These are phyloP conservation scores for Zygoascus bituminiphila DNA, from an alignment of 805 yeast genomes.

Conservation along the genomic window DNA sequence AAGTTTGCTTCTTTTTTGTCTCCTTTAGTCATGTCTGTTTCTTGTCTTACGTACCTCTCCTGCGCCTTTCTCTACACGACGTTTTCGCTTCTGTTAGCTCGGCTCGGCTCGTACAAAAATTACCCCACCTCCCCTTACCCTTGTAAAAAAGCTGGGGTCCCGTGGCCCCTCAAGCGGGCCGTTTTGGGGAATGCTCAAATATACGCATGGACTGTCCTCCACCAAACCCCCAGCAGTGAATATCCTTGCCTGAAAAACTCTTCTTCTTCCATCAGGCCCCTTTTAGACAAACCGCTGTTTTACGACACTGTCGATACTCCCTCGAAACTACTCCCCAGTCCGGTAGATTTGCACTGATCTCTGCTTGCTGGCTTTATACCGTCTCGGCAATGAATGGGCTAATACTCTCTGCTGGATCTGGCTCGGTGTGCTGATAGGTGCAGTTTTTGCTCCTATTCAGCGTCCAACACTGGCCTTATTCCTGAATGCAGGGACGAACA, in stretches of 20 bases:
- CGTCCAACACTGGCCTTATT: not conserved
- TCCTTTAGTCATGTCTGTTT: too few relatives aligned
- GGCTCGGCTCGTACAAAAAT: too few relatives aligned
- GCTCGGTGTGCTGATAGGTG: not conserved
- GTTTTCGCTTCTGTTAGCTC: too few relatives aligned
- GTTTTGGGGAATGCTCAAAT: too few relatives aligned
- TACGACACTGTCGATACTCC: not conserved
- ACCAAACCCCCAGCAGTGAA: not conserved
- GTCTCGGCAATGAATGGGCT: not conserved
- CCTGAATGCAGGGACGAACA: not conserved
- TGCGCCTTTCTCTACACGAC: too few relatives aligned
- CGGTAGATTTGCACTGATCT: not conserved
- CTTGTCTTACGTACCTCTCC: too few relatives aligned
- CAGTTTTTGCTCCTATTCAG: slow-evolving; percentile 1
- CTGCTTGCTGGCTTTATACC: not conserved
- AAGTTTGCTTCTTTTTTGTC: too few relatives aligned
- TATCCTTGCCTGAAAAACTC: not conserved
- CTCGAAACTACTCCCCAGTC: not conserved
- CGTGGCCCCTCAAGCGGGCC: not conserved
- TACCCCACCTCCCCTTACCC: not conserved
- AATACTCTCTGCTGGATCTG: not conserved
- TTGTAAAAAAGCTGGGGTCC: not conserved
- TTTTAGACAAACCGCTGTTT: slow-evolving; percentile 2
- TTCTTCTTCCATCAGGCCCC: not conserved
- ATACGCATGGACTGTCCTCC: not conserved